Percentiles rank a stretch among this genome's conserved stretches.
phyloP scores from a whole-genome alignment of 805 yeast species.

The Saccharomyces kudriavzevii region DNA sequence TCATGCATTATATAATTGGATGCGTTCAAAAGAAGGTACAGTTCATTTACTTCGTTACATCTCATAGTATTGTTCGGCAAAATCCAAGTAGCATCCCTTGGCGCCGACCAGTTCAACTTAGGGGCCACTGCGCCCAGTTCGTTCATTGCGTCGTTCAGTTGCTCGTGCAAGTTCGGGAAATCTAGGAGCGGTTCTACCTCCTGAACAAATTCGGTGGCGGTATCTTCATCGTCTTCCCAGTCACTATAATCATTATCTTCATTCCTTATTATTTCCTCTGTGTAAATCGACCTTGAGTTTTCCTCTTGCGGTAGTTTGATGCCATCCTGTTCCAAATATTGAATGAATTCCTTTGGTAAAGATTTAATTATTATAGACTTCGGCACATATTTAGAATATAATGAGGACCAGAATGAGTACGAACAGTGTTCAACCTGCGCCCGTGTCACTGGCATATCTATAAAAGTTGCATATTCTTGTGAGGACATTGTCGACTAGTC shows the following conservation, averaged over 20 bases:
- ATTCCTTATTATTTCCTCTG: conserved; percentile 30
- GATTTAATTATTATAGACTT: conserved; percentile 47
- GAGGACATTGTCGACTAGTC: conserved; percentile 2
- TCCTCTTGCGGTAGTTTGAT: conserved; percentile 49
- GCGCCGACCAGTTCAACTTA: conserved; percentile 94
- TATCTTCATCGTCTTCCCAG: conserved; percentile 48
- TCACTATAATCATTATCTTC: conserved; percentile 68
- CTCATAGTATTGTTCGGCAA: conserved; percentile 65
- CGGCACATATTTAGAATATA: conserved; percentile 43
- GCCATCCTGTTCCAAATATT: conserved; percentile 60
- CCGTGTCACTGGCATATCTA: conserved; percentile 26
- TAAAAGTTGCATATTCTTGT: conserved; percentile 14
- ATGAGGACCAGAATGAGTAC: conserved; percentile 53
- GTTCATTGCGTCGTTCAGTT: conserved; percentile 39
- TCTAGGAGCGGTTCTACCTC: conserved; percentile 37
- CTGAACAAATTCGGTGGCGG: conserved; percentile 6
- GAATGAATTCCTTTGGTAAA: conserved; percentile 48
- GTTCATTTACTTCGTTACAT: conserved; percentile 63
- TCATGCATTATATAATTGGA: conserved; percentile 87
- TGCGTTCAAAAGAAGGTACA: conserved; percentile 73
- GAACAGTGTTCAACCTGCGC: conserved; percentile 44
- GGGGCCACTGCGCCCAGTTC: conserved; percentile 65
- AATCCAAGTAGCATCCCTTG: conserved; percentile 92
- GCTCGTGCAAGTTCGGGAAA: conserved; percentile 54
- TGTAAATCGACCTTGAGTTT: conserved; percentile 24